Percentiles rank a stretch among this genome's conserved stretches.
Conservation (phyloP, 371 early-diverging fungal genomes). For the Entomophthora muscae region DNA sequence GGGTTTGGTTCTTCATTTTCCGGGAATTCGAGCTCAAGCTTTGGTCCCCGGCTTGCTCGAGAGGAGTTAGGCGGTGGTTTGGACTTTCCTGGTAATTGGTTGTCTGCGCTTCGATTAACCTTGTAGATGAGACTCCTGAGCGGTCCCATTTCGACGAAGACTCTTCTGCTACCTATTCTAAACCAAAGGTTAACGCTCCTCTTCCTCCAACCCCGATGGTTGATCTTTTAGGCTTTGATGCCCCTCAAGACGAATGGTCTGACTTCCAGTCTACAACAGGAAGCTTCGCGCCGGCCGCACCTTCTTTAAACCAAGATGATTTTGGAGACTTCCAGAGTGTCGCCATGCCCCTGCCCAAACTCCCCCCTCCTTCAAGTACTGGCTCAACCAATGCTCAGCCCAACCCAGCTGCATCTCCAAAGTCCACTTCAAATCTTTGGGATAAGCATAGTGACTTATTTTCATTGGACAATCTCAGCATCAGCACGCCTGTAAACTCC, state of each 20-base stretch:
- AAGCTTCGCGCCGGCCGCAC: not conserved
- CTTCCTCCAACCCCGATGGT: not conserved
- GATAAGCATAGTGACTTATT: not conserved
- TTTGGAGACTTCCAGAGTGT: slow-evolving; percentile 21
- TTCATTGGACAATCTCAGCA: not conserved
- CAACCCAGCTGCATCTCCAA: too few relatives aligned
- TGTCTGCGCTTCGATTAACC: not conserved
- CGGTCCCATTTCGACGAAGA: not conserved
- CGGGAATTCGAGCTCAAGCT: slow-evolving; percentile 12
- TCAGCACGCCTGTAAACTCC: not conserved
- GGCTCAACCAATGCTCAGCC: not conserved
- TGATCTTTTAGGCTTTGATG: not conserved
- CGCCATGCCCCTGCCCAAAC: slow-evolving; percentile 4
- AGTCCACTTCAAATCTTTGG: not conserved
- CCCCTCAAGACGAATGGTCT: not conserved
- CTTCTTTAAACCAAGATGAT: slow-evolving; percentile 11
- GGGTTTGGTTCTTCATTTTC: slow-evolving; percentile 23
- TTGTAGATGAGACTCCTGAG: not conserved
- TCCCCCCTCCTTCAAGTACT: not conserved
- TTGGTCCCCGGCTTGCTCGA: slow-evolving; percentile 11
- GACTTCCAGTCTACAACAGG: not conserved
- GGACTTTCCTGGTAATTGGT: not conserved
- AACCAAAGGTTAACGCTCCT: not conserved
- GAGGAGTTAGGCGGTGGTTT: slow-evolving; percentile 18
- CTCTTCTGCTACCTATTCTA: not conserved